Percentiles rank a stretch among this genome's conserved stretches.
Evolutionary conservation across 2,329 filamentous ascomycete species (phyloP).

Genomic region (Beauveria rudraprayagi): DNA sequence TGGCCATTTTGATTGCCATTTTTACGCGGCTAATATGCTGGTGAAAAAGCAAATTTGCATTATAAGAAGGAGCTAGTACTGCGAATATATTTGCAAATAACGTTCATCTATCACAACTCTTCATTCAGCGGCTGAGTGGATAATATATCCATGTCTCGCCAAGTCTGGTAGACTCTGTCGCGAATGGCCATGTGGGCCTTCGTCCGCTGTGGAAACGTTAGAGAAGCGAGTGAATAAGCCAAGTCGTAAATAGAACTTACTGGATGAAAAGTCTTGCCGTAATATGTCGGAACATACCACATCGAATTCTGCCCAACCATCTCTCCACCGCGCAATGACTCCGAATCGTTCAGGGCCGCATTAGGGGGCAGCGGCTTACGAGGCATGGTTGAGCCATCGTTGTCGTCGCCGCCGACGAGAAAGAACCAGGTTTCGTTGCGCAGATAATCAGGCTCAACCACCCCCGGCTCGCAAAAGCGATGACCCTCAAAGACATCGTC

Average conservation of each 20-base stretch:
- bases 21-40: background rate
- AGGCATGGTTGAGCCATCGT: conserved; percentile 18
- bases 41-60: background rate
- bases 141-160: conserved; percentile 14
- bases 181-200: conserved; percentile 31
- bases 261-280: conserved; percentile 39
- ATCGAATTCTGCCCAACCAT: conserved; percentile 26
- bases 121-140: background rate
- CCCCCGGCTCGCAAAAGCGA: conserved; percentile 33
- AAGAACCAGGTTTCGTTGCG: conserved; percentile 41
- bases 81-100: background rate
- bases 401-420: conserved; percentile 36
- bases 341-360: conserved; percentile 30
- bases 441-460: conserved; percentile 35
- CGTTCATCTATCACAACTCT: background rate
- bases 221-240: background rate
- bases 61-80: background rate
- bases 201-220: conserved; percentile 21
- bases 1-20: too few relatives aligned
- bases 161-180: conserved; percentile 18
- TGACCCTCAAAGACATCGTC: conserved; percentile 36
- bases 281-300: conserved; percentile 40
- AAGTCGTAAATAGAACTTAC: conserved; percentile 16
- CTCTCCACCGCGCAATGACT: conserved; percentile 23
- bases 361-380: conserved; percentile 17